These are phyloP conservation scores for button mushroom (Agaricus bisporus) DNA, from an alignment of 768 basidiomycete species.

Conservation along the genomic window DNA sequence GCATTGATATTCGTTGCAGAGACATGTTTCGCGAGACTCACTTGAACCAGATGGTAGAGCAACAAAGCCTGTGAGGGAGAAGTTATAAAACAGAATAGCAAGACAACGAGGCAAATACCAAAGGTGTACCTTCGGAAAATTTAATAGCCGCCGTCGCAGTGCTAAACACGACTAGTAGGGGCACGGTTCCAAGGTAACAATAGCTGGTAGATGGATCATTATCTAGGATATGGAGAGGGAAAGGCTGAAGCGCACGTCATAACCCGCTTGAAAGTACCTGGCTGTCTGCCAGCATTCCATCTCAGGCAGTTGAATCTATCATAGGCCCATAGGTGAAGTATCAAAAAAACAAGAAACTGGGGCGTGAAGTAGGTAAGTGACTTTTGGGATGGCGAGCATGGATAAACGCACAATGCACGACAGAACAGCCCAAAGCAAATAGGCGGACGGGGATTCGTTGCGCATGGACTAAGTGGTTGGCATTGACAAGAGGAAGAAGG, in stretches of 20 bases:
- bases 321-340: conserved; percentile 76
- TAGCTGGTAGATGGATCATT: conserved; percentile 39
- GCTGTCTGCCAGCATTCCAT: conserved; percentile 73
- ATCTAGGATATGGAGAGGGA: conserved; percentile 12
- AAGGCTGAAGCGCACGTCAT: conserved; percentile 61
- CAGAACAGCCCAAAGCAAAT: conserved; percentile 72
- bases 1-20: conserved; percentile 1
- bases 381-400: conserved; percentile 29
- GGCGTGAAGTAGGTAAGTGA: conserved; percentile 5
- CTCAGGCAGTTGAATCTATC: conserved; percentile 70
- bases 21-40: conserved; percentile 14
- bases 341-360: conserved; percentile 65
- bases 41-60: conserved; percentile 27
- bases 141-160: conserved; percentile 60
- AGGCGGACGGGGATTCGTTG: conserved; percentile 68
- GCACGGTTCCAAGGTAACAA: conserved; percentile 71
- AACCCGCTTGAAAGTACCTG: conserved; percentile 80
- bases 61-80: conserved; percentile 30
- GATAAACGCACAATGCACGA: conserved; percentile 54
- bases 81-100: not conserved
- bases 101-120: not conserved
- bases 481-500: conserved; percentile 14
- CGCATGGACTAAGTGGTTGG: conserved; percentile 42
- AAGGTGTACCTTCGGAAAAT: conserved; percentile 58
- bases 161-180: conserved; percentile 58